Conservation (phyloP, 1,284 basidiomycete species). For the Trametes polyzona region DNA sequence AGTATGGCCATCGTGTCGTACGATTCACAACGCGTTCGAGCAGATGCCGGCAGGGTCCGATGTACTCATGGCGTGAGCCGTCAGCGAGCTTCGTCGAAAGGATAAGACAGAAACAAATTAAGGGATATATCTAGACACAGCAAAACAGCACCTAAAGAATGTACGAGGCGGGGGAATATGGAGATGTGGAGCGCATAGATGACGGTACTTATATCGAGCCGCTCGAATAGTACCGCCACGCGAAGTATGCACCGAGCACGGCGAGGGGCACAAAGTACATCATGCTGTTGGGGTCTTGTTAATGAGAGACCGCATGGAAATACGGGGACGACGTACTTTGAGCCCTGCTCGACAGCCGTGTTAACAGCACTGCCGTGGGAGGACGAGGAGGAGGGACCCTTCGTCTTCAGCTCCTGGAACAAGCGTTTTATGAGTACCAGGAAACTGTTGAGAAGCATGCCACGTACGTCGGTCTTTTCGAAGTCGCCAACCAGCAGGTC, state of each 20-base stretch:
- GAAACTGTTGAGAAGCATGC: not conserved
- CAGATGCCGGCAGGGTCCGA: not conserved
- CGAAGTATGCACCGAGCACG: constrained; percentile 80
- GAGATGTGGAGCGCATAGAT: not conserved
- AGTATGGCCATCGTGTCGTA: no score
- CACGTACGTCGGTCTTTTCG: constrained; percentile 67
- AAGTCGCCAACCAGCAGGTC: constrained; percentile 82
- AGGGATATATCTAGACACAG: constrained; percentile 20
- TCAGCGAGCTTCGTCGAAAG: not conserved
- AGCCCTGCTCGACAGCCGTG: constrained; percentile 65
- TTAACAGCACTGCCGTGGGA: constrained; percentile 42
- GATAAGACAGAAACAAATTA: constrained; percentile 4
- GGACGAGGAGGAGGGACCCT: constrained; percentile 42
- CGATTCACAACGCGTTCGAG: no score
- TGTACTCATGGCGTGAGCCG: no score
- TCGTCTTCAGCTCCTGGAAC: constrained; percentile 52
- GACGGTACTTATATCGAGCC: constrained; percentile 39
- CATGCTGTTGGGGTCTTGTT: constrained; percentile 44
- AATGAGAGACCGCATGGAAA: not conserved
- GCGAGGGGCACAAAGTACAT: constrained; percentile 83
- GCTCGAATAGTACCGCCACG: constrained; percentile 71
- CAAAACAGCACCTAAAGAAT: constrained; percentile 13
- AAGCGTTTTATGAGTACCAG: not conserved
- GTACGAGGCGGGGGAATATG: constrained; percentile 11
- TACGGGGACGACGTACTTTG: constrained; percentile 55